A percentile compares a stretch with the other conserved stretches of the same genome.
Evolutionary conservation across 345 rosid genomes (phyloP).

Genomic region (Isatis tinctoria): DNA sequence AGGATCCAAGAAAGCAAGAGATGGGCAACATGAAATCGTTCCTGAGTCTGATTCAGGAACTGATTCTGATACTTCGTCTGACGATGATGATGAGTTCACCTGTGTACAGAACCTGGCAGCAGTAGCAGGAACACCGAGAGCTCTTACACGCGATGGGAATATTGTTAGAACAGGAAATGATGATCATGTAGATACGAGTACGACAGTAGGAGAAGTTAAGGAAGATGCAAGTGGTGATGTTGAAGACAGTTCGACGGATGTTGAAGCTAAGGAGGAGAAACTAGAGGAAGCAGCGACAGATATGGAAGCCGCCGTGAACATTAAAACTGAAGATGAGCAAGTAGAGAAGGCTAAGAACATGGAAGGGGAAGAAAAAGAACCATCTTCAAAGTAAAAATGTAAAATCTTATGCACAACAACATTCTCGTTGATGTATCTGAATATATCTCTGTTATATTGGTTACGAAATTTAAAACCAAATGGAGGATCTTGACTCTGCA

Average conservation of each 20-base stretch:
- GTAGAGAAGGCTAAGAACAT: slow-evolving; percentile 3
- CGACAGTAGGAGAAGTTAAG: slow-evolving; percentile 15
- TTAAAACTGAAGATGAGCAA: slow-evolving; percentile 16
- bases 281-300: slow-evolving; percentile 23
- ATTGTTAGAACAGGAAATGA: slow-evolving; percentile 24
- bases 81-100: slow-evolving; percentile 30
- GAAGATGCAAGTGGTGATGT: slow-evolving; percentile 13
- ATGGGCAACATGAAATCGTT: slow-evolving; percentile 23
- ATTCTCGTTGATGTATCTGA: slow-evolving; percentile 8
- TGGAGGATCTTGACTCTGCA: neutral
- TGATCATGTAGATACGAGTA: slow-evolving; percentile 27
- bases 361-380: slow-evolving; percentile 6
- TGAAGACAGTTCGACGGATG: slow-evolving; percentile 15
- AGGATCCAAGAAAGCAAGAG: slow-evolving; percentile 44
- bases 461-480: neutral
- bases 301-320: neutral
- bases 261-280: slow-evolving; percentile 25
- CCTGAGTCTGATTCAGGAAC: slow-evolving; percentile 45
- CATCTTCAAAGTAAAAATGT: slow-evolving; percentile 1
- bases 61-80: slow-evolving; percentile 14
- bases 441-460: neutral
- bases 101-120: slow-evolving; percentile 19
- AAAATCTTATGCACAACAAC: neutral
- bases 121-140: slow-evolving; percentile 17
- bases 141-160: slow-evolving; percentile 32